These are phyloP conservation scores for Immersiella caudata DNA, from an alignment of 495 filamentous ascomycete genomes.

Conservation along the genomic window DNA sequence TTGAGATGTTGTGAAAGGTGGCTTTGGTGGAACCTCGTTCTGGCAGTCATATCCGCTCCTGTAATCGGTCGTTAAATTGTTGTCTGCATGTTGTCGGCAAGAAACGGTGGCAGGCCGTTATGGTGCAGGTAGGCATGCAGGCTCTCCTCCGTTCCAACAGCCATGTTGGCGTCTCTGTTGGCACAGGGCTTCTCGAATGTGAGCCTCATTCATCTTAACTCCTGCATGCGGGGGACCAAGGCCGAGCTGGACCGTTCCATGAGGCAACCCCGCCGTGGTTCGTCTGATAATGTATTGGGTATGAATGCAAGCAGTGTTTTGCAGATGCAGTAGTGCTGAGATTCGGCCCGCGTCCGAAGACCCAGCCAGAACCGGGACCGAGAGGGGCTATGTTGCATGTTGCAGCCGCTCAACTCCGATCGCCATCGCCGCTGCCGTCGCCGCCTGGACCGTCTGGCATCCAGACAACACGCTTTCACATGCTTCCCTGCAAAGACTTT, in stretches of 20 bases:
- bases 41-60: background rate
- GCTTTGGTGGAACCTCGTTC: background rate
- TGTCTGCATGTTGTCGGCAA: background rate
- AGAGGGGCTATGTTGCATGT: background rate
- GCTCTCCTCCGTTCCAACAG: background rate
- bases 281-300: background rate
- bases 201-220: constrained; percentile 1
- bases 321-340: constrained; percentile 3
- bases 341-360: constrained; percentile 5
- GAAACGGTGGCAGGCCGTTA: background rate
- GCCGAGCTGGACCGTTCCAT: background rate
- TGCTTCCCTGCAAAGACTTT: background rate
- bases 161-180: no score
- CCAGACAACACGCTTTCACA: background rate
- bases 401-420: no score
- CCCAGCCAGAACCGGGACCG: background rate
- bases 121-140: background rate
- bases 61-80: background rate
- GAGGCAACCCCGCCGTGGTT: background rate
- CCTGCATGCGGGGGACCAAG: background rate
- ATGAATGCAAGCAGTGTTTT: background rate
- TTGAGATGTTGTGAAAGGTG: background rate
- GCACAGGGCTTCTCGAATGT: background rate
- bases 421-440: background rate
- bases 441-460: background rate